Conservation (phyloP, 805 yeast species). For the Naumovozyma castellii region DNA sequence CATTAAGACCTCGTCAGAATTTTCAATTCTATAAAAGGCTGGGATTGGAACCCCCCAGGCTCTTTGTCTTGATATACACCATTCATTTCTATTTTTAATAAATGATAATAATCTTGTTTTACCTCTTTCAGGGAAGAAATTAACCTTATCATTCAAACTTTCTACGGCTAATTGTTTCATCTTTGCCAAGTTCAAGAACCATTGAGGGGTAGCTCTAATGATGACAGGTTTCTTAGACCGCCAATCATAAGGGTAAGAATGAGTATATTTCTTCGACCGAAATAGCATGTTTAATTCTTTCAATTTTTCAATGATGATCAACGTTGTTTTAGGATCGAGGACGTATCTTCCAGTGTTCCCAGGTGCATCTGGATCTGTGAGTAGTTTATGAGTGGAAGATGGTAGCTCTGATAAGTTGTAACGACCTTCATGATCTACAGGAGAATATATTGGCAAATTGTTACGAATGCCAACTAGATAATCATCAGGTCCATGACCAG, state of each 20-base stretch:
- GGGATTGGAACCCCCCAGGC: slow-evolving; percentile 99
- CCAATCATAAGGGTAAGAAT: slow-evolving; percentile 97
- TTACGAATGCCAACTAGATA: slow-evolving; percentile 56
- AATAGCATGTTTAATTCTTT: slow-evolving; percentile 36
- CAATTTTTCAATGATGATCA: slow-evolving; percentile 37
- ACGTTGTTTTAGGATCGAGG: slow-evolving; percentile 45
- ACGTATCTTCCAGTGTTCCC: slow-evolving; percentile 44
- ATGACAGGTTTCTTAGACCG: slow-evolving; percentile 92
- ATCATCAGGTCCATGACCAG: slow-evolving; percentile 96
- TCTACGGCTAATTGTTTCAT: slow-evolving; percentile 55
- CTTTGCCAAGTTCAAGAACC: slow-evolving; percentile 81
- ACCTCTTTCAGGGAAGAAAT: slow-evolving; percentile 69
- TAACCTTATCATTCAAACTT: slow-evolving; percentile 46
- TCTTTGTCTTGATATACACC: slow-evolving; percentile 97
- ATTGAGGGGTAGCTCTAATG: slow-evolving; percentile 90
- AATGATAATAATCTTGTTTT: slow-evolving; percentile 62
- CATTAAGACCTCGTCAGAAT: slow-evolving; percentile 55
- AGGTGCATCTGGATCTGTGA: slow-evolving; percentile 9
- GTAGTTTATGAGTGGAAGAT: slow-evolving; percentile 4
- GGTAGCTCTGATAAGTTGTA: slow-evolving; percentile 44
- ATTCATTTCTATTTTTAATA: slow-evolving; percentile 69
- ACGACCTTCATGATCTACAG: slow-evolving; percentile 69
- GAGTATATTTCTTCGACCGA: slow-evolving; percentile 46
- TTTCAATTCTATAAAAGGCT: slow-evolving; percentile 48
- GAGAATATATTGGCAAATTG: slow-evolving; percentile 54